Conservation (phyloP, 2,329 filamentous ascomycete species). For the Penicillium sp. region DNA sequence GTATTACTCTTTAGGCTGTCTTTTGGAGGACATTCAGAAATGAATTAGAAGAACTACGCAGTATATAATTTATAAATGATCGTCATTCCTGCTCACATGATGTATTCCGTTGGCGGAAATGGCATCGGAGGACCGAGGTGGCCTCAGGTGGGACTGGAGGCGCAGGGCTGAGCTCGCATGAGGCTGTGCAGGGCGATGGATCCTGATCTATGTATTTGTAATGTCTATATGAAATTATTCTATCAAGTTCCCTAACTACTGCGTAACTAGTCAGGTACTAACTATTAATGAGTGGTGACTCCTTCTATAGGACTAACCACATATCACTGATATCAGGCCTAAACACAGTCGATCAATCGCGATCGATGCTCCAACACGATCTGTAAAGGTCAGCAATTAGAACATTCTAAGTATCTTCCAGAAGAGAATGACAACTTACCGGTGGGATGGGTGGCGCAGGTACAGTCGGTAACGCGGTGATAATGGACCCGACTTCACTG, state of each 20-base stretch:
- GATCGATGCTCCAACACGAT: conserved; percentile 4
- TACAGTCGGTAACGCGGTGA: conserved; percentile 8
- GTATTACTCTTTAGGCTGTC: too few species aligned
- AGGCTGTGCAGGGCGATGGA: neutral
- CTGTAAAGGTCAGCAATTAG: neutral
- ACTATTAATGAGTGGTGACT: too few species aligned
- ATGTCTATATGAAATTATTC: neutral
- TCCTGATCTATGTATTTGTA: neutral
- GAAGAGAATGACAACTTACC: neutral
- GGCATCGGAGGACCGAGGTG: too few species aligned
- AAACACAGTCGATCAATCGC: neutral
- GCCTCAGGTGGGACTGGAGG: neutral
- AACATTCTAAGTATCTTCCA: too few species aligned
- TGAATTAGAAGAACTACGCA: too few species aligned
- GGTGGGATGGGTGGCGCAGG: conserved; percentile 2
- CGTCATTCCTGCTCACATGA: too few species aligned
- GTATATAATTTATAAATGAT: too few species aligned
- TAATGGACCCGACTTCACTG: conserved; percentile 3
- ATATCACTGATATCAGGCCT: neutral
- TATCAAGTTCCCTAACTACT: too few species aligned
- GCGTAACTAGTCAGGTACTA: too few species aligned
- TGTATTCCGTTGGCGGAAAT: too few species aligned
- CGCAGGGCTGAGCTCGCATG: neutral
- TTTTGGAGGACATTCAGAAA: too few species aligned
- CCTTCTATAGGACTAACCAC: neutral